Evolutionary conservation across 768 basidiomycete genomes (phyloP).

Genomic region (Tylopilus vinaceipallidus): DNA sequence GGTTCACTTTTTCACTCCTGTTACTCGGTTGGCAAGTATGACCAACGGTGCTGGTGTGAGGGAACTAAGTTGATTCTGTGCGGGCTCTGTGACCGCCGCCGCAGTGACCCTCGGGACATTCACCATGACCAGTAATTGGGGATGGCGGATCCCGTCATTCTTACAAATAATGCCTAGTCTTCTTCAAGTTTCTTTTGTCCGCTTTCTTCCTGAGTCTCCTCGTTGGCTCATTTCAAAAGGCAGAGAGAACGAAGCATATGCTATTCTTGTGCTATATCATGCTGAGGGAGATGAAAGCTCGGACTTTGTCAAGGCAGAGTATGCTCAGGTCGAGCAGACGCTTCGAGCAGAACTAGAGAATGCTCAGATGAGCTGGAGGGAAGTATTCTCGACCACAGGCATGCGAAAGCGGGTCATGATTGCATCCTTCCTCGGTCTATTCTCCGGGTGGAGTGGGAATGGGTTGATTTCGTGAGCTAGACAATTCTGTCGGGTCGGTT

Average conservation of each 20-base stretch:
- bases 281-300: conserved; percentile 52
- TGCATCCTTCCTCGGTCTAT: conserved; percentile 15
- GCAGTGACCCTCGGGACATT: conserved; percentile 63
- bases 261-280: conserved; percentile 54
- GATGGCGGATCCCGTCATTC: conserved; percentile 66
- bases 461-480: conserved; percentile 13
- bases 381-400: conserved; percentile 8
- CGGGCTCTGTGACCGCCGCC: conserved; percentile 39
- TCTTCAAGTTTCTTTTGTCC: conserved; percentile 54
- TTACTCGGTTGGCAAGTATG: conserved; percentile 11
- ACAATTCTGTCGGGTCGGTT: too few species aligned
- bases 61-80: neutral
- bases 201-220: conserved; percentile 62
- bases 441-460: conserved; percentile 12
- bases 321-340: conserved; percentile 53
- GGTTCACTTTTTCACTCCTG: conserved; percentile 7
- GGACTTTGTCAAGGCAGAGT: conserved; percentile 59
- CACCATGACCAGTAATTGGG: conserved; percentile 54
- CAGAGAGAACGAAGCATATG: conserved; percentile 45
- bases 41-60: too few species aligned
- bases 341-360: conserved; percentile 33
- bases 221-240: conserved; percentile 63
- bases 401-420: conserved; percentile 17
- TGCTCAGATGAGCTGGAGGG: neutral
- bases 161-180: conserved; percentile 54